Evolutionary conservation across 78 protist genomes (phyloP).

Genomic region (Capsaspora owczarzaki): DNA sequence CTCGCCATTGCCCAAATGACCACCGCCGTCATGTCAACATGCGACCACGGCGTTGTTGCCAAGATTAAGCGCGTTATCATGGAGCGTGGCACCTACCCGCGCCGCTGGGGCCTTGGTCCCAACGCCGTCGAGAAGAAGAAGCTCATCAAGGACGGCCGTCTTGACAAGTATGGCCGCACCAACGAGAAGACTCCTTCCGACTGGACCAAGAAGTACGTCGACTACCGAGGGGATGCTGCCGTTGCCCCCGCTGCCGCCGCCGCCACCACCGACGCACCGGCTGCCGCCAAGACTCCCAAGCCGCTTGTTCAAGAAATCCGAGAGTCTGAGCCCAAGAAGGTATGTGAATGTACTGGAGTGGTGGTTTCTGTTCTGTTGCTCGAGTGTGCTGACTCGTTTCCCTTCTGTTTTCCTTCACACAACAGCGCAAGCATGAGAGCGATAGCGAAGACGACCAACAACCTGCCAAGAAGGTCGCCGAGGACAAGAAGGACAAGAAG

Average conservation of each 20-base stretch:
- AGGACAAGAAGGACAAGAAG: slow-evolving; percentile 33
- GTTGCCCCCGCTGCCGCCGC: neutral
- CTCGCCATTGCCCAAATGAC: slow-evolving; percentile 98
- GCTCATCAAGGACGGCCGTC: slow-evolving; percentile 87
- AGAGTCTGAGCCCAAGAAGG: slow-evolving; percentile 22
- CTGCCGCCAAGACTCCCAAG: slow-evolving; percentile 17
- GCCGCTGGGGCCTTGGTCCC: slow-evolving; percentile 98
- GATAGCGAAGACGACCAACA: slow-evolving; percentile 20
- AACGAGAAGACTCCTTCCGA: slow-evolving; percentile 92
- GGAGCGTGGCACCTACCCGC: slow-evolving; percentile 99
- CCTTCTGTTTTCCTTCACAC: neutral
- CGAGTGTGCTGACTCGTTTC: neutral
- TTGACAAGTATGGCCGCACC: slow-evolving; percentile 95
- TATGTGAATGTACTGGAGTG: neutral
- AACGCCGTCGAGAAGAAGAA: slow-evolving; percentile 83
- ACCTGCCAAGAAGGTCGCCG: slow-evolving; percentile 19
- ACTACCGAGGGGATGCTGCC: slow-evolving; percentile 44
- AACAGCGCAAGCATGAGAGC: slow-evolving; percentile 21
- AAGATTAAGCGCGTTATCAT: slow-evolving; percentile 99
- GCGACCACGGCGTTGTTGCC: slow-evolving; percentile 98
- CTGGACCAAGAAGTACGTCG: slow-evolving; percentile 66
- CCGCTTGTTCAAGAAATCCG: neutral
- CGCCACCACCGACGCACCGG: neutral
- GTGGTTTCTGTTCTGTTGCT: neutral
- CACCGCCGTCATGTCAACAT: slow-evolving; percentile 83